Base-by-base conservation (phyloP, 1,284 basidiomycete species). In the Ganoderma resinaceum region DNA sequence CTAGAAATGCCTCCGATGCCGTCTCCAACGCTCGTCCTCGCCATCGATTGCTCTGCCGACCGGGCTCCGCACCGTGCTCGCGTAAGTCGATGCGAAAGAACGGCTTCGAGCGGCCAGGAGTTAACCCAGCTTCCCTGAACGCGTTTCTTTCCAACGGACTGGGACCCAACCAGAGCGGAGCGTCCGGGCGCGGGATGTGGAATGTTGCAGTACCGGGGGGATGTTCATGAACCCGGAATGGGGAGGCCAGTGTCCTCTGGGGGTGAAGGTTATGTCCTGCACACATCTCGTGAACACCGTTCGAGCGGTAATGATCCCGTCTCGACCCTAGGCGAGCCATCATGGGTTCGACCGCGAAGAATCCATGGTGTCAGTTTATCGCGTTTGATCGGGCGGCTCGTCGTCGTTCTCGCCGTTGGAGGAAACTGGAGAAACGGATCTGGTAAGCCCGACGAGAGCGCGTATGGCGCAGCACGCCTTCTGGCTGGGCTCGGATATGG, bases 361-460 rank as follows among this genome's bases (percentile, higher is more conserved):
- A 23, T 58, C 33, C 33, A 58, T n/a, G 42, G 57, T 31, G 67
- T 67, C 63, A 68, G 16, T 58, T 58, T 35, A 37, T 37, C 55
- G 52, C 69, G 63, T 62, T 58, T 69, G 70, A 72, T 69, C 70
- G 70, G 67, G 67, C 62, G 59, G 63, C 53, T 18, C 43, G 49
- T 37, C 42, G 52, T 61, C 62, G 57, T 60, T 52, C 38, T 43
- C 62, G 61, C 38, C 55, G 40, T 9, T 18, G 23, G 42, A 35
- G 65, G 62, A 31, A 64, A 59, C 55, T 33, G 31, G 60, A 52
- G 42, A 42, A 59, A 62, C 31, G 55, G 20, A 42, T 57, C 33
- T 29, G 58, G 57, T 23, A 31, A 46, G 11, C 23, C 42, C 59
- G 57, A n/a, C 57, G 37, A 52, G 33, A 37, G 38, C 64, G 64